phyloP scores from a whole-genome alignment of 2,329 filamentous ascomycete species.

The Ilyonectria robusta region DNA sequence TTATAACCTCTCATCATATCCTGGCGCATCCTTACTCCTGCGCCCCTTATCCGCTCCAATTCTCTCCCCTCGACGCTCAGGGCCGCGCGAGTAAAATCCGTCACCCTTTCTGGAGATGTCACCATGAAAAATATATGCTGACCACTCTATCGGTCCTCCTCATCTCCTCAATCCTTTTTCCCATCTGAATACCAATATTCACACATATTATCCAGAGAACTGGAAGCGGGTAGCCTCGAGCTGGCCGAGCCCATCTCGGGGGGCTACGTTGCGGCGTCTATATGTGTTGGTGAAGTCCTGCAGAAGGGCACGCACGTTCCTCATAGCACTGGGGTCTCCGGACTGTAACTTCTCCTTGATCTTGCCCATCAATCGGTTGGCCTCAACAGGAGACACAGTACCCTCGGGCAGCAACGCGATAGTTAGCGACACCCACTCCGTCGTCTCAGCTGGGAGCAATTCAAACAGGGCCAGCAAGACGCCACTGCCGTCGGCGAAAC shows the following conservation, averaged over 20 bases:
- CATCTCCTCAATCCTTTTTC: conserved; percentile 14
- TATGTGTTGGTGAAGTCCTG: conserved; percentile 99
- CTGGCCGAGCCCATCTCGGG: conserved; percentile 88
- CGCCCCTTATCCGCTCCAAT: conserved; percentile 2
- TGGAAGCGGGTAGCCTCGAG: conserved; percentile 90
- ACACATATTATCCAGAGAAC: conserved; percentile 66
- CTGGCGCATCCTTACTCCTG: background rate
- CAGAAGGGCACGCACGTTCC: conserved; percentile 86
- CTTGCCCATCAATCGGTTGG: conserved; percentile 83
- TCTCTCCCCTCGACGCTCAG: background rate
- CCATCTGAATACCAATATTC: conserved; percentile 8
- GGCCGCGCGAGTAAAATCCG: background rate
- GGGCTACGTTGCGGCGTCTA: conserved; percentile 93
- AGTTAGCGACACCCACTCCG: conserved; percentile 86
- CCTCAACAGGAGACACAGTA: conserved; percentile 84
- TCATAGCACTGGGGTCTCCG: conserved; percentile 71
- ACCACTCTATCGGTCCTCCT: conserved; percentile 22
- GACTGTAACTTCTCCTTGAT: conserved; percentile 83
- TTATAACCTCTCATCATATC: conserved; percentile 3
- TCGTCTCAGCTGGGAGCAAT: conserved; percentile 83
- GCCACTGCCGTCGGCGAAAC: conserved; percentile 93
- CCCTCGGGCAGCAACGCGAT: conserved; percentile 87
- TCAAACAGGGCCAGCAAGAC: conserved; percentile 93
- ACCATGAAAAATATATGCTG: conserved; percentile 7
- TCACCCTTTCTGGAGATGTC: conserved; percentile 7